These are phyloP conservation scores for Strobilomyces echinocephalus DNA, from an alignment of 768 basidiomycete species.

Conservation along the genomic window DNA sequence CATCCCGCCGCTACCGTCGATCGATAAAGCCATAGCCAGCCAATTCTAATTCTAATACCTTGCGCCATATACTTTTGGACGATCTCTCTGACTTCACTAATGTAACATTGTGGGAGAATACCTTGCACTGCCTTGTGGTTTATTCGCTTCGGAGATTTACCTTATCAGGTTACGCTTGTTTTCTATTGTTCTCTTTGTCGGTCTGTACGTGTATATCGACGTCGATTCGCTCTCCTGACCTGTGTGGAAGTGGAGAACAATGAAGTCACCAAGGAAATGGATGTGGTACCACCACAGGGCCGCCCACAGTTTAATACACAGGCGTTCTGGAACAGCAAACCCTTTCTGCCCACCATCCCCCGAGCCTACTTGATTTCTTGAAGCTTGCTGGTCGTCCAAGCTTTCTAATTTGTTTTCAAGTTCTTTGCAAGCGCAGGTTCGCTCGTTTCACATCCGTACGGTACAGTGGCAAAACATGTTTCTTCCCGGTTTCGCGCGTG, in stretches of 20 bases:
- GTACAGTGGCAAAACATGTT: slow-evolving; percentile 12
- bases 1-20: slow-evolving; percentile 30
- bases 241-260: slow-evolving; percentile 20
- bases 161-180: slow-evolving; percentile 16
- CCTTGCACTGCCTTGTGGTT: not conserved
- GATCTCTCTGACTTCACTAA: not conserved
- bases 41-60: slow-evolving; percentile 18
- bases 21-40: slow-evolving; percentile 4
- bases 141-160: slow-evolving; percentile 13
- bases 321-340: not conserved
- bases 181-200: slow-evolving; percentile 20
- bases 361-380: not conserved
- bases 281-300: not conserved
- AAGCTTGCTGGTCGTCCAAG: slow-evolving; percentile 28
- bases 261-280: slow-evolving; percentile 27
- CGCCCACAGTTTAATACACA: not conserved
- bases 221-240: not conserved
- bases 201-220: slow-evolving; percentile 7
- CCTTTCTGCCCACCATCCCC: not conserved
- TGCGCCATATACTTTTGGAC: slow-evolving; percentile 24
- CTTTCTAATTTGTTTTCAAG: slow-evolving; percentile 3
- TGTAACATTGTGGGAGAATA: not conserved
- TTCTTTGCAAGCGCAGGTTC: slow-evolving; percentile 18
- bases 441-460: slow-evolving; percentile 5
- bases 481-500: slow-evolving; percentile 28